These are phyloP conservation scores for Olyra latifolia DNA, from an alignment of 176 grass and related monocot species.

Conservation along the genomic window DNA sequence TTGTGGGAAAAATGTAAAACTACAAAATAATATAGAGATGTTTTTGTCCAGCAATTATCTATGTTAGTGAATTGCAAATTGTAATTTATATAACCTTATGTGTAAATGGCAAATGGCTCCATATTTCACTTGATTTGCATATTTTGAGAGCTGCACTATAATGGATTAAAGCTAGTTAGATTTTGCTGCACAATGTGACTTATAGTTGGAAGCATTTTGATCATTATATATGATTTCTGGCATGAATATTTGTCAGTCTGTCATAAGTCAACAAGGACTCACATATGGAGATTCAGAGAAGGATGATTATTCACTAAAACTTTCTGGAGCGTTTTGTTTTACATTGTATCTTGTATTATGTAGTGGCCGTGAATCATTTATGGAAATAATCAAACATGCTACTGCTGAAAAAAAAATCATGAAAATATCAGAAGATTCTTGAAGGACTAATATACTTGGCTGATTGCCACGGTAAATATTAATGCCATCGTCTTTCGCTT, in stretches of 20 bases:
- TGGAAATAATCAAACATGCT: neutral
- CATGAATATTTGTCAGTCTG: neutral
- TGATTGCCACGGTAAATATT: neutral
- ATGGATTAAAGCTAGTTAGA: neutral
- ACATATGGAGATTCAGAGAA: neutral
- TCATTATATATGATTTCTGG: conserved; percentile 5
- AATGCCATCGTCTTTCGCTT: conserved; percentile 1
- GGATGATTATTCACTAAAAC: neutral
- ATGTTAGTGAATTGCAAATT: neutral
- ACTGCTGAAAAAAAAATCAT: neutral
- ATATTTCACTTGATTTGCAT: neutral
- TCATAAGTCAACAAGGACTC: neutral
- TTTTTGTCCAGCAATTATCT: neutral
- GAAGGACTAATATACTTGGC: neutral
- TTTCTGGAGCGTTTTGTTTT: neutral
- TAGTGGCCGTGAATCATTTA: neutral
- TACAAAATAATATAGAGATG: neutral
- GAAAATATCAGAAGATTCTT: neutral
- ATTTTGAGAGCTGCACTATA: neutral
- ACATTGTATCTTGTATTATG: neutral
- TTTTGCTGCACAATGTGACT: neutral
- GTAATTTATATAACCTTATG: neutral
- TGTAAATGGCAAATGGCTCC: neutral
- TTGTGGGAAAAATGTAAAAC: neutral
- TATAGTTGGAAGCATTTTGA: neutral